phyloP scores from a whole-genome alignment of 163 green algal genomes.

The Scenedesmus sp. region DNA sequence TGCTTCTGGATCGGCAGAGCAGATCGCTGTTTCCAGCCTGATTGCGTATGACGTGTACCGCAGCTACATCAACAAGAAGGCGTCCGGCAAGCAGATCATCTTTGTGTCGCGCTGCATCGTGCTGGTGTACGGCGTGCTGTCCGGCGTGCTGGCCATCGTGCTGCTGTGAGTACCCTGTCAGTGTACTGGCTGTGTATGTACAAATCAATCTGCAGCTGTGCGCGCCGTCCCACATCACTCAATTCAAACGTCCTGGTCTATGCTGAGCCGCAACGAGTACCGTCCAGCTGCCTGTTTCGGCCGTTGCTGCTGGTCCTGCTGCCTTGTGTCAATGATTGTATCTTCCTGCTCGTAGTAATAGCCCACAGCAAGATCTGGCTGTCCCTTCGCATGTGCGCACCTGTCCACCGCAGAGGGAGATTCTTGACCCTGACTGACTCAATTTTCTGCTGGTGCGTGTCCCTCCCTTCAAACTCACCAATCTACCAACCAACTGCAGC shows the following conservation, averaged over 20 bases:
- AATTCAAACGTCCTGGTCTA: no score
- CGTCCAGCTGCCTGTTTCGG: no score
- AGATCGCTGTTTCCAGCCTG: conserved; percentile 92
- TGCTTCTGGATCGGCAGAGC: conserved; percentile 89
- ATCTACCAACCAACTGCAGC: not conserved
- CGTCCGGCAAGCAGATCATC: conserved; percentile 85
- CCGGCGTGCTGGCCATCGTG: conserved; percentile 87
- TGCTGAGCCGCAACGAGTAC: no score
- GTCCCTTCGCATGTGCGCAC: not conserved
- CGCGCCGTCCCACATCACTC: no score
- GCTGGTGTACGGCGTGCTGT: conserved; percentile 84
- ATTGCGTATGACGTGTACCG: conserved; percentile 88
- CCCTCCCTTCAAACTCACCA: not conserved
- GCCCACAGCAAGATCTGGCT: no score
- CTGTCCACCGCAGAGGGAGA: not conserved
- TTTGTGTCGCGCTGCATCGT: conserved; percentile 75
- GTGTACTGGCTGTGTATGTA: not conserved
- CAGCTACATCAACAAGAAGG: conserved; percentile 91
- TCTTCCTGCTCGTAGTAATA: no score
- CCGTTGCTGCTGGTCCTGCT: no score
- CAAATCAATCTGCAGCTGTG: no score
- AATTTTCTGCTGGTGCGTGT: not conserved
- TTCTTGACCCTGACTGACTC: not conserved
- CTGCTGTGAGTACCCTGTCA: conserved; percentile 63
- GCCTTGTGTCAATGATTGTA: no score